Evolutionary conservation across 305 asterid species (phyloP).

Genomic region (Fraxinus velutina): DNA sequence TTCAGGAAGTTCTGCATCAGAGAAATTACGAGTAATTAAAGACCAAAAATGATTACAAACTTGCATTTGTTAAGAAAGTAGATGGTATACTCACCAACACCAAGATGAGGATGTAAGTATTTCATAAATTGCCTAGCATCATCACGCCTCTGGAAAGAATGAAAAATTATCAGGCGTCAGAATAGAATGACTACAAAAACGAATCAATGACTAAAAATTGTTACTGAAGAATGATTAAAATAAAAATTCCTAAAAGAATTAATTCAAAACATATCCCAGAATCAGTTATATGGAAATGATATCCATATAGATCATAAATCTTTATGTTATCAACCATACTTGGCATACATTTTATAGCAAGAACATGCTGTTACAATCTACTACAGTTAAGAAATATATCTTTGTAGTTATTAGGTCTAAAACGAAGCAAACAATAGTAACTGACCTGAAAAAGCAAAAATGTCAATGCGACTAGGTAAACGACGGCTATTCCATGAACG

Average conservation of each 20-base stretch:
- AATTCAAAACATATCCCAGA: conserved; percentile 6
- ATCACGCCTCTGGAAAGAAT: conserved; percentile 68
- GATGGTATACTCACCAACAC: conserved; percentile 53
- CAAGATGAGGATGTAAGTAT: conserved; percentile 83
- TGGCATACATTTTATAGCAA: not conserved
- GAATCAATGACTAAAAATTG: conserved; percentile 8
- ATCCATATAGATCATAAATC: not conserved
- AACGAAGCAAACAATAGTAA: not conserved
- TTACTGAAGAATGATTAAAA: not conserved
- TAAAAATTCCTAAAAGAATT: not conserved
- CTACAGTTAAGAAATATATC: not conserved
- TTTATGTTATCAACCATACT: not conserved
- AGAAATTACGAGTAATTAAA: conserved; percentile 12
- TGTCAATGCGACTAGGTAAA: conserved; percentile 81
- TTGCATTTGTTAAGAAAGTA: conserved; percentile 9
- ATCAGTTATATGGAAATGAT: not conserved
- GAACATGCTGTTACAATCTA: not conserved
- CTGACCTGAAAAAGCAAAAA: conserved; percentile 96
- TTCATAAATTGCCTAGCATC: conserved; percentile 90
- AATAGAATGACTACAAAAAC: conserved; percentile 14
- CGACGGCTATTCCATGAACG: conserved; percentile 94
- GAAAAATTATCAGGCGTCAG: conserved; percentile 19
- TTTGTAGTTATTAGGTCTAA: not conserved
- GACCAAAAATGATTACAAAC: not conserved
- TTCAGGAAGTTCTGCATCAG: conserved; percentile 90